Conservation (phyloP, 2,329 filamentous ascomycete species). For the Aspergillus novoparasiticus region DNA sequence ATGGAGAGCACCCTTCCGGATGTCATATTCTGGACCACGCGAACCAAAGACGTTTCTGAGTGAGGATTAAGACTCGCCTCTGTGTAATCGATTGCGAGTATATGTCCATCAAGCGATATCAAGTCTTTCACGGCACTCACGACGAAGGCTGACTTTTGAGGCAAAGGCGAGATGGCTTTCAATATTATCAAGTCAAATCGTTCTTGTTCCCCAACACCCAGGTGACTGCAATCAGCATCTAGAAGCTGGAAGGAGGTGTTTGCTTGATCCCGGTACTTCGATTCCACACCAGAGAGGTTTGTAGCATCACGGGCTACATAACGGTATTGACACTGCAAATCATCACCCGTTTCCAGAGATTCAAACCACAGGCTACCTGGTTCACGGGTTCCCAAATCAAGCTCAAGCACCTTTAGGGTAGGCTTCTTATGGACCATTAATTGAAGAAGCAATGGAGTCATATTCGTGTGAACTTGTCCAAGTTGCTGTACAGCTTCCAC, state of each 20-base stretch:
- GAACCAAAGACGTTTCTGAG: not conserved
- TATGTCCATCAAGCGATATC: not conserved
- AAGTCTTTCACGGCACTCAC: not conserved
- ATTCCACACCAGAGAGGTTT: not conserved
- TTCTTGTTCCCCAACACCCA: not conserved
- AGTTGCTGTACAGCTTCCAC: not conserved
- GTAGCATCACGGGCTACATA: conserved; percentile 5
- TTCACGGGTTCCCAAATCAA: conserved; percentile 4
- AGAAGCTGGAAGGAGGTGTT: conserved; percentile 4
- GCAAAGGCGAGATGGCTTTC: not conserved
- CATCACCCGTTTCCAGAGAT: not conserved
- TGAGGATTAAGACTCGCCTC: not conserved
- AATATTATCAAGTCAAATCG: conserved; percentile 10
- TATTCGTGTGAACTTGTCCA: not conserved
- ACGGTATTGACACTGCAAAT: not conserved
- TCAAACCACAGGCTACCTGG: conserved; percentile 6
- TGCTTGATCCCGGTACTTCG: not conserved
- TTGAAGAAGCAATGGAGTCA: not conserved
- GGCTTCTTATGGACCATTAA: conserved; percentile 3
- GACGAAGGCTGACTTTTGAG: not conserved
- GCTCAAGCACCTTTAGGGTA: conserved; percentile 4
- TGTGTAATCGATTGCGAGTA: conserved; percentile 1
- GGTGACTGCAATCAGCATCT: not conserved
- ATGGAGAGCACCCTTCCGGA: not conserved
- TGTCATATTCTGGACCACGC: not conserved